Base-by-base conservation (phyloP, 306 rosid genomes). In the Abrus precatorius region DNA sequence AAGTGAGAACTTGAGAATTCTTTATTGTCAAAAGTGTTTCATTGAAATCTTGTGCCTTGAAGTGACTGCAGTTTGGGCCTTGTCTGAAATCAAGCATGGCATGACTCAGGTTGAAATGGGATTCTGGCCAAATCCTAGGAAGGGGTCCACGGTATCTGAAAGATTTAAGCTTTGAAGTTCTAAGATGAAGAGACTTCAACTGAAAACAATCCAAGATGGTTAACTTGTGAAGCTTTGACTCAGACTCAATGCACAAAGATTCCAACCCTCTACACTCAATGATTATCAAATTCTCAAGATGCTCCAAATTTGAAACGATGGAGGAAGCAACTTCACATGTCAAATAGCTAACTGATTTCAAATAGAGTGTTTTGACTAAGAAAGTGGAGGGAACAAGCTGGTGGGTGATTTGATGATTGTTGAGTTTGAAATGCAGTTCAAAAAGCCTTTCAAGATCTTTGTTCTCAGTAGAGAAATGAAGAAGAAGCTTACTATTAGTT, bases 51-150 rank as follows among this genome's bases (percentile, higher is more conserved):
- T 68, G 71, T 74, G 86, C 63, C 57, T 68, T 74, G 78, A 88
- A 78, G 30, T 84, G 59, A 14, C 41, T 68, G 72, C 57, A 12
- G 45, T 76, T 57, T 5, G 82, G 92, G 44, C 93, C 97, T 44
- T 71, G 86, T 85, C 92, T 89, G 84, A 87, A 90, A 80, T 92
- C 97, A 44, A 94, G 87, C 88, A 65, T 87, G 70, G 91, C 97
- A 83, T 89, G 89, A 20, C 53, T 59, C 74, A 94, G 60, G 69
- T 94, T 94, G 86, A 91, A 94, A 78, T 92, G 96, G 48, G 83
- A 47, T 79, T 88, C 88, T 2, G 86, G 88, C 84, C 72, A 75
- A 74, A 94, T 86, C 77, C 30, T 9, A 11, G 97, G 94, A 70
- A 89, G 90, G 28, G 61, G 75, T 5, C 98, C 97, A 6, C 91